These are phyloP conservation scores for Chaetomium strumarium DNA, from an alignment of 2,329 filamentous ascomycete species.

Conservation along the genomic window DNA sequence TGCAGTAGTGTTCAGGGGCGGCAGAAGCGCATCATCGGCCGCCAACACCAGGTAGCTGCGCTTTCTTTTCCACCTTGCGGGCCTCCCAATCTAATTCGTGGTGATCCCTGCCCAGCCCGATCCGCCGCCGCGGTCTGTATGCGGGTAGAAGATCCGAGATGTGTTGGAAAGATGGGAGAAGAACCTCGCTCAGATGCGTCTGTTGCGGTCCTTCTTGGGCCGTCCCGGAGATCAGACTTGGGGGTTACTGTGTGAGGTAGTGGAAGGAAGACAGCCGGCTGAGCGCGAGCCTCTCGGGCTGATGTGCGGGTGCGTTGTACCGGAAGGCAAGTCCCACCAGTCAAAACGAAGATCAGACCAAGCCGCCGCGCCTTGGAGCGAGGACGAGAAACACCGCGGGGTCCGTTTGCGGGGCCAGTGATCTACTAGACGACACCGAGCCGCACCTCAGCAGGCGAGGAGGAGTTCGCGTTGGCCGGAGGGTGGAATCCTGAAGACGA, in stretches of 20 bases:
- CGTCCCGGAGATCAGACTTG: slow-evolving; percentile 26
- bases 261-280: slow-evolving; percentile 11
- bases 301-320: slow-evolving; percentile 20
- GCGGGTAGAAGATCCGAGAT: slow-evolving; percentile 10
- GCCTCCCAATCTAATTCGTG: slow-evolving; percentile 17
- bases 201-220: slow-evolving; percentile 14
- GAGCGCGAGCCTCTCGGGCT: slow-evolving; percentile 13
- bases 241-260: slow-evolving; percentile 5
- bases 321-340: slow-evolving; percentile 20
- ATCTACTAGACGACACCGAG: slow-evolving; percentile 13
- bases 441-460: slow-evolving; percentile 18
- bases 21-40: slow-evolving; percentile 18
- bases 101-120: slow-evolving; percentile 23
- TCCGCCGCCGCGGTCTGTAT: slow-evolving; percentile 10
- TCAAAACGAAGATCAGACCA: slow-evolving; percentile 28
- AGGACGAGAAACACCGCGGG: slow-evolving; percentile 7
- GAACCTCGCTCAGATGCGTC: background rate
- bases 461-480: slow-evolving; percentile 20
- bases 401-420: slow-evolving; percentile 14
- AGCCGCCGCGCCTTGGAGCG: slow-evolving; percentile 12
- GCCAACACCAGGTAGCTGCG: slow-evolving; percentile 15
- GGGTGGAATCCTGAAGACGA: slow-evolving; percentile 6
- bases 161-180: background rate
- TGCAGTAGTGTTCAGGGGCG: slow-evolving; percentile 15
- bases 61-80: slow-evolving; percentile 18